A percentile compares a stretch with the other conserved stretches of the same genome.
Evolutionary conservation across 768 basidiomycete species (phyloP).

Genomic region (Dacryopinax spathularia): DNA sequence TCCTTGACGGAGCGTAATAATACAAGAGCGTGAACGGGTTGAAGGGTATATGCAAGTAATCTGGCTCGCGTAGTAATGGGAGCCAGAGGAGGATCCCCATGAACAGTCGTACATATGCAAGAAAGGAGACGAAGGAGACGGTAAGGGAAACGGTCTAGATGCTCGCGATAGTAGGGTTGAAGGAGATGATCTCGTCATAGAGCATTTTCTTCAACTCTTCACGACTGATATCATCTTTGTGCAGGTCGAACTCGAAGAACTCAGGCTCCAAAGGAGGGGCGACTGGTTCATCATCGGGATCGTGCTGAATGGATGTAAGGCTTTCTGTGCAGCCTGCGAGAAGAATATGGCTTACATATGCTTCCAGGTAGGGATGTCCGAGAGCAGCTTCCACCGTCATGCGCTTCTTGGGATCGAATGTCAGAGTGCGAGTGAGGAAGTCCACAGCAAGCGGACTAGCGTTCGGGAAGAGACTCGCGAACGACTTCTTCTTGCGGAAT

Average conservation of each 20-base stretch:
- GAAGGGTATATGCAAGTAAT: not conserved
- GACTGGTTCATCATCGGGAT: constrained; percentile 75
- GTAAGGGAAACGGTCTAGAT: not conserved
- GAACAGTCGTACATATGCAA: not conserved
- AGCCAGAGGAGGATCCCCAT: not conserved
- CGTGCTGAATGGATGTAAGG: constrained; percentile 37
- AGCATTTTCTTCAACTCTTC: constrained; percentile 22
- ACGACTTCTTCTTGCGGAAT: constrained; percentile 66
- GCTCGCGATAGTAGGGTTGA: not conserved
- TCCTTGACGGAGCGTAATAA: not conserved
- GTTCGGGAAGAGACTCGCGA: constrained; percentile 54
- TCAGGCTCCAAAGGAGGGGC: constrained; percentile 60
- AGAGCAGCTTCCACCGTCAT: constrained; percentile 81
- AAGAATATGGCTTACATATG: constrained; percentile 20
- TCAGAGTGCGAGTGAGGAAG: constrained; percentile 64
- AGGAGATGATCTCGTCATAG: constrained; percentile 13
- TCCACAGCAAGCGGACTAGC: constrained; percentile 61
- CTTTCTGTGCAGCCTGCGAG: not conserved
- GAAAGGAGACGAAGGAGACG: not conserved
- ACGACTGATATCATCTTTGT: constrained; percentile 21
- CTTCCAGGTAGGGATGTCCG: constrained; percentile 77
- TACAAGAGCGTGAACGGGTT: not conserved
- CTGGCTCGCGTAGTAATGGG: not conserved
- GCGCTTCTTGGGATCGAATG: constrained; percentile 73
- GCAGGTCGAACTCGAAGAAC: constrained; percentile 64